Evolutionary conservation across 2,329 filamentous ascomycete species (phyloP), one percentile per base, ranked within the genome.

Genomic region (Monilinia polystroma): DNA sequence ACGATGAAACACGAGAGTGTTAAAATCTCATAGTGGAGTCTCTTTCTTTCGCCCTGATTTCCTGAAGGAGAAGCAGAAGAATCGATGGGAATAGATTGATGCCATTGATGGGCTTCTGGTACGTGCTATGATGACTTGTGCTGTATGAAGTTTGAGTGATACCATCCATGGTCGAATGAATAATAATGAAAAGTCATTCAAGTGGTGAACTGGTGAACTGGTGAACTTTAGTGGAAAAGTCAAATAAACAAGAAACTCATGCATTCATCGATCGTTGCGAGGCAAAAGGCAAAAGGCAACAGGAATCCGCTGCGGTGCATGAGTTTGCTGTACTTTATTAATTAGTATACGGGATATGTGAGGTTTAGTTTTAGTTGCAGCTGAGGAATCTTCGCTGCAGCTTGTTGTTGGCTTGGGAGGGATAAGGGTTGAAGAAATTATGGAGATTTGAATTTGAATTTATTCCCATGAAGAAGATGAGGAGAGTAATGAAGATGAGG

Each of bases 1-100:
- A 60, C 58, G 45, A 51, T 60, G 58, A 60, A 60, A 60, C 58
- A 60, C 58, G 45, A 38, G 58, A 60, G 45, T 16, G 29, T 23
- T 26, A 51, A 26, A 32, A 58, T n/a, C 29, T 4, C 23, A 4
- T 4, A 38, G 57, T 59, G 57, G 57, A 49, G 43, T 47, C 16
- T 47, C 6, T 47, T 47, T 3, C 16, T 47, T 47, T 10, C 18
- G 18, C 20, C 20, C 20, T 47, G 32, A 35, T 35, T 35, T 35
- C 32, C 7, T 35, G 32, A 35, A 35, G 32, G 5, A 35, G 32
- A 32, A 32, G 32, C 3, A 32, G 32, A 35, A 35, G 32, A 35
- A 8, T 35, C 5, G 32, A 35, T 35, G 32, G 32, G 32, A 35
- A 35, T 7, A 35, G 32, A 35, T 35, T 35, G 32, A 35, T 35